Conservation (phyloP, 805 yeast species). For the Saturnispora galanensis region DNA sequence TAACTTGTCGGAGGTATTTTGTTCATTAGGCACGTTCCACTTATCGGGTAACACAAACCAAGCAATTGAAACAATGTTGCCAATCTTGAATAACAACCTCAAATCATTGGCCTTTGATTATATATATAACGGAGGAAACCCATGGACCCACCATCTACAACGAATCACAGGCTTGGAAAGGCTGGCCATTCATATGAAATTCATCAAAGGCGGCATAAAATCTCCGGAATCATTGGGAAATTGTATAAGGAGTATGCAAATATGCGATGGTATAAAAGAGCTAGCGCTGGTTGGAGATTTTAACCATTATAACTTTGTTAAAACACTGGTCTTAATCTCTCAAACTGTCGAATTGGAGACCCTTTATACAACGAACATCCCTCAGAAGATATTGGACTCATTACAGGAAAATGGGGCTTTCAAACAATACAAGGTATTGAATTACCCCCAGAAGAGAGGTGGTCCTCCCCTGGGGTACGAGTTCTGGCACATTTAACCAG, state of each 20-base stretch:
- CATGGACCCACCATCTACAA: background rate
- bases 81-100: background rate
- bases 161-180: background rate
- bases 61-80: background rate
- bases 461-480: slow-evolving; percentile 5
- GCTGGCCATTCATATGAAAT: slow-evolving; percentile 1
- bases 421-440: background rate
- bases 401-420: background rate
- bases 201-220: background rate
- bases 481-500: background rate
- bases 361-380: background rate
- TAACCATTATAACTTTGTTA: background rate
- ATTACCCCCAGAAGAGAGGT: background rate
- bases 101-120: slow-evolving; percentile 2
- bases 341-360: background rate
- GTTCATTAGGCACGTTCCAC: background rate
- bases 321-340: slow-evolving; percentile 1
- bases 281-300: background rate
- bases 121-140: background rate
- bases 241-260: slow-evolving; percentile 1
- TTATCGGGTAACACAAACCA: slow-evolving; percentile 1
- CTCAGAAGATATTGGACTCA: background rate
- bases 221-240: slow-evolving; percentile 2
- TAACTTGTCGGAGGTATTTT: background rate
- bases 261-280: slow-evolving; percentile 1